Conservation (phyloP, 2,329 filamentous ascomycete genomes). For the Emmonsiellopsis sp. region DNA sequence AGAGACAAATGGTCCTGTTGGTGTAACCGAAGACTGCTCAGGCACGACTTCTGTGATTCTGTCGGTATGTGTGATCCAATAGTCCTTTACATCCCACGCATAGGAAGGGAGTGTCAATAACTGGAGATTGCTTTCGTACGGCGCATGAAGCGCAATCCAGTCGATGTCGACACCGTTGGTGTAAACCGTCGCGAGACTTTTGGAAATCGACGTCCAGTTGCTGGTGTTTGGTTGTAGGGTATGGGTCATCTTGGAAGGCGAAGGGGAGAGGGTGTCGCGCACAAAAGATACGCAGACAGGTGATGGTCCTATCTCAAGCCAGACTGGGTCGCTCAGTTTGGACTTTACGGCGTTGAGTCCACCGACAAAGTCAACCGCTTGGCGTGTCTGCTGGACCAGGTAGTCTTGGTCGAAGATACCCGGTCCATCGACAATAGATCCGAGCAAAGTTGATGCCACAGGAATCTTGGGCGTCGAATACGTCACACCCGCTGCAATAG, state of each 20-base stretch:
- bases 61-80: constrained; percentile 48
- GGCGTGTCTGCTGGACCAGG: constrained; percentile 55
- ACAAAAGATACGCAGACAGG: constrained; percentile 61
- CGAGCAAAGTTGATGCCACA: constrained; percentile 61
- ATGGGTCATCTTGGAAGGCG: constrained; percentile 45
- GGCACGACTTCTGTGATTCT: background rate
- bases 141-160: constrained; percentile 61
- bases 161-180: constrained; percentile 52
- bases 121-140: constrained; percentile 49
- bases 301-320: constrained; percentile 64
- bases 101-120: constrained; percentile 58
- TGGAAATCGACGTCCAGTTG: constrained; percentile 54
- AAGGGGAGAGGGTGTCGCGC: constrained; percentile 49
- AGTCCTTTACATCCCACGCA: constrained; percentile 60
- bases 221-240: constrained; percentile 55
- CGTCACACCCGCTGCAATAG: constrained; percentile 41
- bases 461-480: constrained; percentile 44
- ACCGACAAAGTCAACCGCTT: constrained; percentile 59
- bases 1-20: constrained; percentile 1
- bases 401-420: constrained; percentile 52
- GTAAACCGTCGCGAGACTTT: constrained; percentile 51
- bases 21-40: background rate
- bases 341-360: constrained; percentile 52
- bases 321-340: constrained; percentile 55
- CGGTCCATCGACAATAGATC: constrained; percentile 50